Conservation (phyloP, 495 filamentous ascomycete genomes). For the Neurospora tetrasperma region DNA sequence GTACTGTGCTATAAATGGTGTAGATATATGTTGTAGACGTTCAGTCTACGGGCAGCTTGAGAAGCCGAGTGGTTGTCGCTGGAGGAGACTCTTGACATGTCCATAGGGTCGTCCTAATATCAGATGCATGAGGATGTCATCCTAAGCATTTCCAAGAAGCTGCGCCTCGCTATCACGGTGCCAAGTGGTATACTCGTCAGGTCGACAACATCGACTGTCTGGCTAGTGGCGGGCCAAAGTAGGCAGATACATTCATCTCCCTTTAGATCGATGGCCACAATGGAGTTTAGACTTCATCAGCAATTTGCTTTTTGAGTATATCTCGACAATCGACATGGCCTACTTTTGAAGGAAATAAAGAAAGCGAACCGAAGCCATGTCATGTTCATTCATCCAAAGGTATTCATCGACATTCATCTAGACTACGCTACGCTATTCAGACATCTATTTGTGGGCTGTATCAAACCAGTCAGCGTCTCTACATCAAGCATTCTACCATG, state of each 20-base stretch:
- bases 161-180: neutral
- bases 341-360: neutral
- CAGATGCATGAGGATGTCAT: neutral
- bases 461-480: neutral
- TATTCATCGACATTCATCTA: neutral
- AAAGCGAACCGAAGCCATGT: neutral
- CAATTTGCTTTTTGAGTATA: neutral
- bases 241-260: neutral
- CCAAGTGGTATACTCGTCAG: neutral
- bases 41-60: too few relatives aligned
- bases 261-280: neutral
- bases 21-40: too few relatives aligned
- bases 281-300: neutral
- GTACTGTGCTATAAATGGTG: neutral
- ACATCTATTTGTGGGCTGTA: conserved; percentile 22
- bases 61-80: neutral
- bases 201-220: too few relatives aligned
- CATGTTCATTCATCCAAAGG: neutral
- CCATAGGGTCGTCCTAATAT: neutral
- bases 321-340: neutral
- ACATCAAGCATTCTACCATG: neutral
- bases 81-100: neutral
- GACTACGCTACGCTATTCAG: neutral
- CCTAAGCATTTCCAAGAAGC: neutral
- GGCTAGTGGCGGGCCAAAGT: too few relatives aligned